Evolutionary conservation across 2,329 filamentous ascomycete species (phyloP).

Genomic region (Talaromyces sp.): DNA sequence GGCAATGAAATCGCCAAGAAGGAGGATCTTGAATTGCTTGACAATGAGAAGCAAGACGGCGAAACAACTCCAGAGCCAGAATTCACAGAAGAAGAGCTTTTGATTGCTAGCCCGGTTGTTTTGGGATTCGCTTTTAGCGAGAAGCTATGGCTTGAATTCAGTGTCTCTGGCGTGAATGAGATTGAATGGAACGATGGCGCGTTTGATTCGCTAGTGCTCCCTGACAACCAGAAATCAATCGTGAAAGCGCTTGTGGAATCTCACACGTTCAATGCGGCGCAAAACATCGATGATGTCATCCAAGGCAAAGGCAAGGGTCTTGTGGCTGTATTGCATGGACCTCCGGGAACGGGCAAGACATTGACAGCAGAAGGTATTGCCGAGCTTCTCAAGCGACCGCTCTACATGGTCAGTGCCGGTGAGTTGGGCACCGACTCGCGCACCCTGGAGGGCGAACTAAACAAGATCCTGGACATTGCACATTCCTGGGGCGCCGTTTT

Average conservation of each 20-base stretch:
- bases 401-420: slow-evolving; percentile 78
- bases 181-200: slow-evolving; percentile 81
- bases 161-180: slow-evolving; percentile 69
- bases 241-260: slow-evolving; percentile 78
- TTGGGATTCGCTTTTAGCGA: slow-evolving; percentile 83
- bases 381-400: slow-evolving; percentile 71
- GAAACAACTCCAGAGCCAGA: slow-evolving; percentile 36
- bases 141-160: slow-evolving; percentile 86
- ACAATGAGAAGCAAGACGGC: slow-evolving; percentile 26
- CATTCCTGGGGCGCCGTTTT: slow-evolving; percentile 82
- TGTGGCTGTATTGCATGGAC: slow-evolving; percentile 75
- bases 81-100: slow-evolving; percentile 76
- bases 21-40: slow-evolving; percentile 56
- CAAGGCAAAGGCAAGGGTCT: slow-evolving; percentile 82
- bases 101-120: slow-evolving; percentile 78
- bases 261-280: slow-evolving; percentile 74
- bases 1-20: slow-evolving; percentile 49
- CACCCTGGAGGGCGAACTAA: slow-evolving; percentile 68
- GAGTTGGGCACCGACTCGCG: slow-evolving; percentile 75
- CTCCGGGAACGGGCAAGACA: slow-evolving; percentile 83
- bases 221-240: slow-evolving; percentile 57
- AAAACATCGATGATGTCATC: slow-evolving; percentile 77
- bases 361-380: slow-evolving; percentile 82
- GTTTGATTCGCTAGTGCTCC: slow-evolving; percentile 74
- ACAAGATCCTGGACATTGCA: slow-evolving; percentile 79